Evolutionary conservation across 305 asterid genomes (phyloP).

Genomic region (Fraxinus dipetala): DNA sequence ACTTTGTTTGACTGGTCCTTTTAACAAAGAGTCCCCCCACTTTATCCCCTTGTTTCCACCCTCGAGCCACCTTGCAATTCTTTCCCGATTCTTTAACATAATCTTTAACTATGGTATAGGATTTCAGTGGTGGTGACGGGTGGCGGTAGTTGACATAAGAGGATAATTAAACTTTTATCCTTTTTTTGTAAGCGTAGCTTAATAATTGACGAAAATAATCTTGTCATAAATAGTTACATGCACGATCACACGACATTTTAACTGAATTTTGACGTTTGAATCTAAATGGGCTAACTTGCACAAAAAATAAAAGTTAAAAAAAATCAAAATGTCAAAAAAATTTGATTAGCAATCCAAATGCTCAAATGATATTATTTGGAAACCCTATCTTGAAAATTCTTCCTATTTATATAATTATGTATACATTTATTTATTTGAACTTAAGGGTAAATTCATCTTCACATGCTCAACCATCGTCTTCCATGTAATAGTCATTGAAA

Average conservation of each 20-base stretch:
- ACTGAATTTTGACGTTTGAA: neutral
- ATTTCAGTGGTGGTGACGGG: neutral
- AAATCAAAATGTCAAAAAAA: neutral
- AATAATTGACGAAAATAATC: neutral
- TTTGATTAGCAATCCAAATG: neutral
- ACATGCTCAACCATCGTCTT: neutral
- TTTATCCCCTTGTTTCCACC: neutral
- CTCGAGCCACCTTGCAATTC: neutral
- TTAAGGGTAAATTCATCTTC: neutral
- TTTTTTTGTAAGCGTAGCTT: neutral
- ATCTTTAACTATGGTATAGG: neutral
- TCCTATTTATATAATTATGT: no score
- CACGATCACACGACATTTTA: neutral
- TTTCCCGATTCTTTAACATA: neutral
- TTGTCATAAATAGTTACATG: neutral
- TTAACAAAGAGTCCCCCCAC: neutral
- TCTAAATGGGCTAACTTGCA: neutral
- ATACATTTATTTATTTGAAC: no score
- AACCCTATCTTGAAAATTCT: neutral
- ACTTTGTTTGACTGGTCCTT: no score
- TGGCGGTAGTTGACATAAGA: neutral
- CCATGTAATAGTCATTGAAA: neutral
- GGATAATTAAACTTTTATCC: no score
- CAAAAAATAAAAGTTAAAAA: neutral
- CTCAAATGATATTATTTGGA: neutral